Evolutionary conservation across 2,329 filamentous ascomycete species (phyloP).

Genomic region (Aspergillus nomiae): DNA sequence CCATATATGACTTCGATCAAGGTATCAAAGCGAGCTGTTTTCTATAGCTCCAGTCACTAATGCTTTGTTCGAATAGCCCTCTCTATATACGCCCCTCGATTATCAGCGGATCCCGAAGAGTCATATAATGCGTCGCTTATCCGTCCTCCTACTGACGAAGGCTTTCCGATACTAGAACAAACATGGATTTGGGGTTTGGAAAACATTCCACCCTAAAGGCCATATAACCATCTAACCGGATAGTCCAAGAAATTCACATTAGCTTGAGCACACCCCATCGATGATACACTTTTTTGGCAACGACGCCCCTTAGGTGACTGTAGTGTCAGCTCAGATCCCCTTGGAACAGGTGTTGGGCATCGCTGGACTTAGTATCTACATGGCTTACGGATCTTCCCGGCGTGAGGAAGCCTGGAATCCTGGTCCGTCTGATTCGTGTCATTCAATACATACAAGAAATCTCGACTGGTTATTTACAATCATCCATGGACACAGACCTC

Average conservation of each 20-base stretch:
- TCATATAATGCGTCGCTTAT: constrained; percentile 1
- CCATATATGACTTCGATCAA: constrained; percentile 25
- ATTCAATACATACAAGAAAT: background rate
- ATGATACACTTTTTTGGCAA: background rate
- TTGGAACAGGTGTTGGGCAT: background rate
- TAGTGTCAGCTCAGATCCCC: background rate
- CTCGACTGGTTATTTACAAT: background rate
- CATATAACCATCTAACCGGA: background rate
- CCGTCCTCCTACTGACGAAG: constrained; percentile 9
- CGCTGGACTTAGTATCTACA: background rate
- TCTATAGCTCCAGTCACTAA: background rate
- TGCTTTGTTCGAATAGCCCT: background rate
- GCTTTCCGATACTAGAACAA: constrained; percentile 19
- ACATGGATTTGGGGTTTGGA: constrained; percentile 28
- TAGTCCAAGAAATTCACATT: background rate
- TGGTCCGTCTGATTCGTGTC: background rate
- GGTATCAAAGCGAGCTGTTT: constrained; percentile 1
- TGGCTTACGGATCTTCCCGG: background rate
- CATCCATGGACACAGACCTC: background rate
- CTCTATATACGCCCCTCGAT: background rate
- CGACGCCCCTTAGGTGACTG: background rate
- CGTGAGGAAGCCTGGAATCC: background rate
- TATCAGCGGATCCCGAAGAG: background rate
- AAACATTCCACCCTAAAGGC: background rate
- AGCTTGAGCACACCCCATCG: background rate